Conservation (phyloP, 305 asterid species). For the Coffea humblotiana region DNA sequence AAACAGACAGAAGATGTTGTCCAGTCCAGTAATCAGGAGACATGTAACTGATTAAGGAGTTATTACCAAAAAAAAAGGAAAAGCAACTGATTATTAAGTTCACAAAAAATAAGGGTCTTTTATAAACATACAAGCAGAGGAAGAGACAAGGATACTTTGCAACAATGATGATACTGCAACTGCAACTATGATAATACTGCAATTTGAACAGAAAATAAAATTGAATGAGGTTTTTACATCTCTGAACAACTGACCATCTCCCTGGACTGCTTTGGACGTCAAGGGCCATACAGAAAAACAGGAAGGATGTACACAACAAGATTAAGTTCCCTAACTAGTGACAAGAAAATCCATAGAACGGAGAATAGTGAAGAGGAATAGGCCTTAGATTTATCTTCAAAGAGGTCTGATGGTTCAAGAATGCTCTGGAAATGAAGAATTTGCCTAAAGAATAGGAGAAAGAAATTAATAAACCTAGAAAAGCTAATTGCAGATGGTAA, state of each 20-base stretch:
- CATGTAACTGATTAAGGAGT: neutral
- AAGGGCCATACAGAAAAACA: neutral
- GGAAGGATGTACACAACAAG: neutral
- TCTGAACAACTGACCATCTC: neutral
- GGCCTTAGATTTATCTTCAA: neutral
- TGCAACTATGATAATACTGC: neutral
- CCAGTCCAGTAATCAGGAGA: neutral
- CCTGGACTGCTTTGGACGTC: neutral
- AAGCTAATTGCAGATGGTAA: neutral
- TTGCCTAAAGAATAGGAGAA: neutral
- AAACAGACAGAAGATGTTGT: neutral
- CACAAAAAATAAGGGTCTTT: neutral
- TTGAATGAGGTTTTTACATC: neutral
- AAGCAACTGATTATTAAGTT: neutral
- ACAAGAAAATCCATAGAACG: neutral
- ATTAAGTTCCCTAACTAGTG: too few relatives aligned
- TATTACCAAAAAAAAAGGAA: neutral
- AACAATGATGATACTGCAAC: too few relatives aligned
- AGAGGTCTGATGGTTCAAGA: conserved; percentile 7
- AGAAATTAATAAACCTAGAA: neutral
- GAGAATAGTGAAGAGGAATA: neutral
- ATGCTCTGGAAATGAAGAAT: conserved; percentile 2
- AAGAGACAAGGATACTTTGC: neutral
- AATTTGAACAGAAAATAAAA: neutral
- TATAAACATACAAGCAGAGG: neutral